Conservation (phyloP, 73 alveolate species). For the Loxodes magnus region DNA sequence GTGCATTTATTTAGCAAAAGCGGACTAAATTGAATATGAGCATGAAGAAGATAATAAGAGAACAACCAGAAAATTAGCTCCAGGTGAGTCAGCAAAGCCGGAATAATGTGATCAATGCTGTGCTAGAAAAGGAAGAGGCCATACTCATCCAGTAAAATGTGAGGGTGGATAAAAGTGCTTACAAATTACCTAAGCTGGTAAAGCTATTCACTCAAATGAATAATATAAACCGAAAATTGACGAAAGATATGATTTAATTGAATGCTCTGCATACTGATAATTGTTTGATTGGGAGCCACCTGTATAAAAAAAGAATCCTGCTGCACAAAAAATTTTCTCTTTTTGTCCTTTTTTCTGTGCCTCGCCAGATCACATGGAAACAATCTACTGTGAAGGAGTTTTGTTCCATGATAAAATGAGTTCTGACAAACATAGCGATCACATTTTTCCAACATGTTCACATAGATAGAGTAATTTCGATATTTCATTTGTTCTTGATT, state of each 20-base stretch:
- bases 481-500: background rate
- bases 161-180: background rate
- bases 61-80: background rate
- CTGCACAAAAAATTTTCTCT: background rate
- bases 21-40: background rate
- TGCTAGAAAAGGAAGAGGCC: background rate
- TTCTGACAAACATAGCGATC: background rate
- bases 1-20: background rate
- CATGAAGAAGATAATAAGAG: background rate
- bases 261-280: conserved; percentile 3
- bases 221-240: background rate
- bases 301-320: background rate
- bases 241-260: background rate
- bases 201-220: background rate
- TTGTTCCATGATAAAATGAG: background rate
- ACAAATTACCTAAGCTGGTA: background rate
- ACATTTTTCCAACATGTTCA: conserved; percentile 3
- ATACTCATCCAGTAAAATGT: background rate
- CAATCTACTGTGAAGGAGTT: background rate
- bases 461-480: background rate
- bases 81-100: background rate
- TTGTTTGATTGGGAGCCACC: background rate
- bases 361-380: background rate
- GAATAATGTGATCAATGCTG: background rate
- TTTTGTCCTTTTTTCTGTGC: background rate